phyloP scores from a whole-genome alignment of 176 grass and related monocot species.

The Musa schizocarpa region DNA sequence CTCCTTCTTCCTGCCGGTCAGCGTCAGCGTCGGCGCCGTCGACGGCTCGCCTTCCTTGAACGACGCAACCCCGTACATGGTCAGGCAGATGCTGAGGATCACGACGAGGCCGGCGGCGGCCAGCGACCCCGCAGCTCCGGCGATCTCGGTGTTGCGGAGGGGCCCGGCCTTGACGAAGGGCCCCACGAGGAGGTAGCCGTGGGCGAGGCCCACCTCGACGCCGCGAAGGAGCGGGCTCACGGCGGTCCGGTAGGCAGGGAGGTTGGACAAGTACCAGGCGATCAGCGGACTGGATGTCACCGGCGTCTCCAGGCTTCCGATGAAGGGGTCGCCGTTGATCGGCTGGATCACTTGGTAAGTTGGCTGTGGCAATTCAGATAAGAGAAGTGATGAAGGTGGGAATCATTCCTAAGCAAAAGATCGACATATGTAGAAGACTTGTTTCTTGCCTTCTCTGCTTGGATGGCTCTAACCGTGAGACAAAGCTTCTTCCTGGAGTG shows the following conservation, averaged over 20 bases:
- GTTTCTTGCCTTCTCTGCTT: conserved; percentile 53
- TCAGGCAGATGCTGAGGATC: conserved; percentile 84
- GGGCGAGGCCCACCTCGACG: conserved; percentile 80
- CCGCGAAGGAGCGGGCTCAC: conserved; percentile 91
- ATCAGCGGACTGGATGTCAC: conserved; percentile 79
- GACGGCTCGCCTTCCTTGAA: conserved; percentile 71
- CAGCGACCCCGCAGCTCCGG: conserved; percentile 62
- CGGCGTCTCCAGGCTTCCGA: conserved; percentile 84
- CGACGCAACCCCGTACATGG: conserved; percentile 81
- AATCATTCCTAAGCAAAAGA: background rate
- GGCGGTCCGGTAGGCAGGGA: conserved; percentile 91
- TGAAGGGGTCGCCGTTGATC: conserved; percentile 93
- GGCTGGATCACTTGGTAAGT: conserved; percentile 92
- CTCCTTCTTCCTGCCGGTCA: conserved; percentile 89
- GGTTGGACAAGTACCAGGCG: conserved; percentile 97
- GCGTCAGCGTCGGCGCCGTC: conserved; percentile 64
- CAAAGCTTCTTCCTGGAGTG: conserved; percentile 36
- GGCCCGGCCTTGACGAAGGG: conserved; percentile 87
- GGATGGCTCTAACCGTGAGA: conserved; percentile 65
- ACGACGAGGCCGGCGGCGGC: conserved; percentile 62
- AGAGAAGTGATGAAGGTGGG: background rate
- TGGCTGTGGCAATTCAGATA: conserved; percentile 24
- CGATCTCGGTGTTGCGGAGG: conserved; percentile 74
- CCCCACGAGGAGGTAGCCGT: conserved; percentile 87
- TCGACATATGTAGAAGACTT: background rate